A percentile compares a stretch with the other conserved stretches of the same genome.
phyloP scores from a whole-genome alignment of 2,329 filamentous ascomycete genomes.

The Ascochyta pisi region DNA sequence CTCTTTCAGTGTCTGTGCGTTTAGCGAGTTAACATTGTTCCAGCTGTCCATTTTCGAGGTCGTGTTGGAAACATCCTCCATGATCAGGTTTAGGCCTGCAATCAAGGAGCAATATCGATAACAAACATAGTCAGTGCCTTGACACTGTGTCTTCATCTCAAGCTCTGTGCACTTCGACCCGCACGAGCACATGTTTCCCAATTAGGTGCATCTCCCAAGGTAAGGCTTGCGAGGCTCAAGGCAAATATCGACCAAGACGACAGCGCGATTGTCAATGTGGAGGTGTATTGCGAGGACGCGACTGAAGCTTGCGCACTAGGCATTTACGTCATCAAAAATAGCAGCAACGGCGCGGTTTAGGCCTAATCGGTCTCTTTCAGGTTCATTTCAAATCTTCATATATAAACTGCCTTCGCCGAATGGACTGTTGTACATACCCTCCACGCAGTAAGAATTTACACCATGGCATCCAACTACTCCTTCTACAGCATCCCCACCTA shows the following conservation, averaged over 20 bases:
- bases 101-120: background rate
- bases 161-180: background rate
- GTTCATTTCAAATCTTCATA: no score
- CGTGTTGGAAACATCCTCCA: background rate
- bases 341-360: no score
- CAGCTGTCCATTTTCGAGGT: background rate
- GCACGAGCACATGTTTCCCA: background rate
- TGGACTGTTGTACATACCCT: no score
- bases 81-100: no score
- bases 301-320: background rate
- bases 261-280: background rate
- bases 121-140: background rate
- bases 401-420: no score
- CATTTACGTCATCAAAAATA: background rate
- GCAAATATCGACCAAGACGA: background rate
- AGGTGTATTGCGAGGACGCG: background rate
- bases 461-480: conserved; percentile 35
- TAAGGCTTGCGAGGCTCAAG: background rate
- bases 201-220: background rate
- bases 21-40: no score
- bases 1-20: no score
- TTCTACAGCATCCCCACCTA: conserved; percentile 35
- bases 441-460: background rate
- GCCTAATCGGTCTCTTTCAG: no score
- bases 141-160: background rate